Percentiles rank a stretch among this genome's conserved stretches.
These are phyloP conservation scores for Saccharomyces jurei DNA, from an alignment of 805 yeast species.

Conservation along the genomic window DNA sequence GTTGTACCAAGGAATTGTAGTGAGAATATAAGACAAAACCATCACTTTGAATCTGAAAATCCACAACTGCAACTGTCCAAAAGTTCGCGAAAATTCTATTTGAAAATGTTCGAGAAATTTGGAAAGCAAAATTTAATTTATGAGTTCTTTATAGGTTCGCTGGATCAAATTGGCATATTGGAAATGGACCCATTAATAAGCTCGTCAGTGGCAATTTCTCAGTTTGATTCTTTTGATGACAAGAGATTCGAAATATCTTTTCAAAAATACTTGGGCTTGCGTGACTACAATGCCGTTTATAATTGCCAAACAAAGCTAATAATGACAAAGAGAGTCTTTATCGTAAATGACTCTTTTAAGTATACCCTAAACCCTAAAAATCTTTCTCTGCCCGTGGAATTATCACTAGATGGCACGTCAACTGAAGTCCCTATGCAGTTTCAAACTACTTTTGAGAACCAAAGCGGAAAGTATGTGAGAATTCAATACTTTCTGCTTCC, in stretches of 20 bases:
- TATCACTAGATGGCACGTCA: neutral
- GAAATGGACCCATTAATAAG: constrained; percentile 13
- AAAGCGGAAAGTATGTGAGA: neutral
- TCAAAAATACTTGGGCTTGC: constrained; percentile 1
- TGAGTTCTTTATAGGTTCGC: constrained; percentile 10
- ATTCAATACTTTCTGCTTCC: neutral
- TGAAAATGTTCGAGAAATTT: neutral
- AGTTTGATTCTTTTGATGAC: constrained; percentile 14
- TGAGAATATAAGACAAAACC: constrained; percentile 13
- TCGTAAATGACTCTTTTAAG: neutral
- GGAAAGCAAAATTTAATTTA: neutral
- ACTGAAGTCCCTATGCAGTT: neutral
- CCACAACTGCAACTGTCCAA: constrained; percentile 3
- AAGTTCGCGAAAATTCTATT: constrained; percentile 8
- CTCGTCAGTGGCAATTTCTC: constrained; percentile 4
- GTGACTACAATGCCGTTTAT: constrained; percentile 3
- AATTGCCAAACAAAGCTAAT: constrained; percentile 1
- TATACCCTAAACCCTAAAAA: neutral
- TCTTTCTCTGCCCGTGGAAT: neutral
- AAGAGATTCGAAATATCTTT: constrained; percentile 4
- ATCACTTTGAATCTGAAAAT: constrained; percentile 8
- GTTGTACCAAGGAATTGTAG: constrained; percentile 11
- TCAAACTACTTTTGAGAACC: neutral
- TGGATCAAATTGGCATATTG: constrained; percentile 17
- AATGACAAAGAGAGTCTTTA: neutral